Conservation (phyloP, 176 grass and related monocot genomes). For the Zoysia japonica region DNA sequence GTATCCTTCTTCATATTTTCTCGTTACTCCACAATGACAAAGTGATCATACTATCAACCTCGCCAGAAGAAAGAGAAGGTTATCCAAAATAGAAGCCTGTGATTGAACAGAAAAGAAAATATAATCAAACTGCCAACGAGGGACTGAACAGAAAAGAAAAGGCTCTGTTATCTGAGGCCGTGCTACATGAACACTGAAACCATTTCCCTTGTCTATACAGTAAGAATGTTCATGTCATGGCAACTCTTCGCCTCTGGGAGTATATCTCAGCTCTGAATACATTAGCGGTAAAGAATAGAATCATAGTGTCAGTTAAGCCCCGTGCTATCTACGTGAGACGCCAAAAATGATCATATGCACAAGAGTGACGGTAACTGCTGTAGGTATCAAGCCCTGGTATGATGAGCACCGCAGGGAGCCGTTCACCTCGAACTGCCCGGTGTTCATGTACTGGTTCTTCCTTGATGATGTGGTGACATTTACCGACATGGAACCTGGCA, state of each 20-base stretch:
- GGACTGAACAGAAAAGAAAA: neutral
- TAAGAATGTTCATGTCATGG: conserved; percentile 53
- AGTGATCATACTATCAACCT: neutral
- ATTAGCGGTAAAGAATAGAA: conserved; percentile 71
- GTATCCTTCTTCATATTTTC: neutral
- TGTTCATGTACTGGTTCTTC: conserved; percentile 78
- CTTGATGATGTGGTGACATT: conserved; percentile 80
- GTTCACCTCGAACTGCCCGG: conserved; percentile 61
- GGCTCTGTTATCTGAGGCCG: neutral
- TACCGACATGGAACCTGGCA: conserved; percentile 70
- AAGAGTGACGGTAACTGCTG: conserved; percentile 26
- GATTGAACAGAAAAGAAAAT: neutral
- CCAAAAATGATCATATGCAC: conserved; percentile 53
- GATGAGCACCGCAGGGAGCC: conserved; percentile 27
- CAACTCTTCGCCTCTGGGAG: conserved; percentile 12
- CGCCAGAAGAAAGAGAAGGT: neutral
- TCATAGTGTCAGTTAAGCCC: conserved; percentile 45
- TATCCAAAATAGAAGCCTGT: neutral
- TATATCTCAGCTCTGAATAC: conserved; percentile 35
- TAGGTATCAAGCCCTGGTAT: conserved; percentile 31
- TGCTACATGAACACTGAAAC: conserved; percentile 27
- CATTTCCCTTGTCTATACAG: conserved; percentile 53
- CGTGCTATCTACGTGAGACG: conserved; percentile 53
- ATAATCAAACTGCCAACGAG: neutral
- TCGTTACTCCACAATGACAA: neutral